Evolutionary conservation across 768 basidiomycete species (phyloP), one percentile per base, ranked within the genome.

Genomic region (Lactarius indigo): DNA sequence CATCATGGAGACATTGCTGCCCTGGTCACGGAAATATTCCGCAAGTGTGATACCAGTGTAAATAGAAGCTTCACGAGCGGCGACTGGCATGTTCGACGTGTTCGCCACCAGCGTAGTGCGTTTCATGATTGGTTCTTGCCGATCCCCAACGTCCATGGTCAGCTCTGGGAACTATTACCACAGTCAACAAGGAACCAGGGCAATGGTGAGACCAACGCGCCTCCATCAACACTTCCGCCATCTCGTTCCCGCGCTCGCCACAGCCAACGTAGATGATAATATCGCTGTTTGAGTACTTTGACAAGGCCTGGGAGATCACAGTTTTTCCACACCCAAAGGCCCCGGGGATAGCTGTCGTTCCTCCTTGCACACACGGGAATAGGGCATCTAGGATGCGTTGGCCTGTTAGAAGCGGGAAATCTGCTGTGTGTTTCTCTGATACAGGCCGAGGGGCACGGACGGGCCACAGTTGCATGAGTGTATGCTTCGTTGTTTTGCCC

Each of bases 41-140:
- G 97, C 95, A 26, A 98, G 87, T 1, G 97, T 98, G 79, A 98
- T 98, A 72, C 97, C 97, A 61, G 97, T 99, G 80, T 99, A 99
- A 76, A 99, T 98, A 23, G 96, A 98, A 5, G 97, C 97, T 79
- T 99, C 97, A 71, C 97, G 93, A 54, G 97, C 97, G 54, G 97
- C 97, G 72, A 99, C 97, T 72, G 97, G 97, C 97, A 99, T 99
- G 81, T 98, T 98, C 58, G 97, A 99, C 3, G 97, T 99, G 77
- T 99, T 99, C 71, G 97, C 97, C 68, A 99, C 96, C 28, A 99
- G 87, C 17, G 96, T 94, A 0, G 97, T 99, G 66, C 97, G 96
- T 80, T 99, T 99, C 97, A 99, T 99, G 83, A 99, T 98, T 39
- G 97, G 97, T 77, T 99, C 97, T 84, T 96, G 88, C 59, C 94